phyloP scores from a whole-genome alignment of 163 green algal species.

The Dunaliella salina region DNA sequence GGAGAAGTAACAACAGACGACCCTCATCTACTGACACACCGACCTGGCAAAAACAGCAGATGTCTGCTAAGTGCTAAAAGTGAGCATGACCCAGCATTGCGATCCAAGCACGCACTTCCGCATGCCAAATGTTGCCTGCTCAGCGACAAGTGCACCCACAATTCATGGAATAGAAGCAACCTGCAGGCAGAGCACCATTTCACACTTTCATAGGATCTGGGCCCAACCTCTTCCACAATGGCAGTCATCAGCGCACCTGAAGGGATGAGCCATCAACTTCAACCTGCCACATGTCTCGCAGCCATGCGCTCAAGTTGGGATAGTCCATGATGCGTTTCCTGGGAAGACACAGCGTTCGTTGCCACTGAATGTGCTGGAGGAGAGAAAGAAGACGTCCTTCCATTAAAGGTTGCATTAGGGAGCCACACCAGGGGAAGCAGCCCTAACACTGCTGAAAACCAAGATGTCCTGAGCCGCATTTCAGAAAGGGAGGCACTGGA shows the following conservation, averaged over 20 bases:
- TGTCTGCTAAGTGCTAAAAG: no score
- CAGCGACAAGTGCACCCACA: constrained; percentile 65
- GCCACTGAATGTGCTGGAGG: not conserved
- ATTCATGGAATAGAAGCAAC: constrained; percentile 53
- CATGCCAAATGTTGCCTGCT: constrained; percentile 74
- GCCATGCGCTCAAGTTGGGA: not conserved
- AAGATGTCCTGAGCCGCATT: not conserved
- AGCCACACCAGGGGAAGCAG: not conserved
- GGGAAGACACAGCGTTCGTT: not conserved
- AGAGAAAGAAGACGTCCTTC: not conserved
- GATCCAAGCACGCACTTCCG: constrained; percentile 37
- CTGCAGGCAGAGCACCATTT: not conserved
- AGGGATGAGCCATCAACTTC: not conserved
- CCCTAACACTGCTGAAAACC: no score
- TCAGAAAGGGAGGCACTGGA: not conserved
- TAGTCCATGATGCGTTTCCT: constrained; percentile 6
- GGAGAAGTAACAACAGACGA: no score
- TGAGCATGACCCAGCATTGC: constrained; percentile 57
- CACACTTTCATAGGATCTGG: no score
- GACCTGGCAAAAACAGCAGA: no score
- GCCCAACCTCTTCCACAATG: no score
- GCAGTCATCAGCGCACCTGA: not conserved
- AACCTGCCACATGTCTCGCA: not conserved
- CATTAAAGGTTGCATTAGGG: not conserved
- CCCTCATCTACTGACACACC: no score